Evolutionary conservation across 2,329 filamentous ascomycete genomes (phyloP).

Genomic region (Talaromyces sp.): DNA sequence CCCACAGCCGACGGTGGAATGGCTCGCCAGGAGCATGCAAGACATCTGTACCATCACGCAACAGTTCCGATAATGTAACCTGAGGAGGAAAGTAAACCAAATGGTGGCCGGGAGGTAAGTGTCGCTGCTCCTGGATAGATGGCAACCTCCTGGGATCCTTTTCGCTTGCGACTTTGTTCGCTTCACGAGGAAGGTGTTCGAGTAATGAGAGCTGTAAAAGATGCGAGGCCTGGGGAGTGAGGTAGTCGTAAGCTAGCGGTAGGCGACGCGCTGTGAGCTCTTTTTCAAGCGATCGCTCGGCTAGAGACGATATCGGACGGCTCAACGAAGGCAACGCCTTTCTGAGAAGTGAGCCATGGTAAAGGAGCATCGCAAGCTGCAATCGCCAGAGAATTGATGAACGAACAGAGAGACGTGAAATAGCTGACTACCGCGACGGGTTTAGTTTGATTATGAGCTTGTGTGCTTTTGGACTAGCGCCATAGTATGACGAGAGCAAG

Average conservation of each 20-base stretch:
- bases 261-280: conserved; percentile 46
- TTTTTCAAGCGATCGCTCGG: conserved; percentile 34
- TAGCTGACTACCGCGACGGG: not conserved
- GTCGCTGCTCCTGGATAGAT: conserved; percentile 24
- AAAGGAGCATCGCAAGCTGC: conserved; percentile 8
- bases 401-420: not conserved
- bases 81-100: conserved; percentile 81
- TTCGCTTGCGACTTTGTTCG: conserved; percentile 12
- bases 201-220: conserved; percentile 60
- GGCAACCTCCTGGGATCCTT: conserved; percentile 24
- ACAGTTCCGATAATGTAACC: conserved; percentile 55
- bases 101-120: conserved; percentile 58
- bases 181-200: conserved; percentile 44
- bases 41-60: conserved; percentile 78
- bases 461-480: not conserved
- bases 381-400: not conserved
- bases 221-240: conserved; percentile 58
- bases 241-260: conserved; percentile 49
- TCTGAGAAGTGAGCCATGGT: not conserved
- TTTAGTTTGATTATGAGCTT: not conserved
- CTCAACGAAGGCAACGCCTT: not conserved
- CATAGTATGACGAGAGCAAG: not conserved
- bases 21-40: conserved; percentile 68
- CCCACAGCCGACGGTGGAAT: conserved; percentile 80
- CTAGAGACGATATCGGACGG: conserved; percentile 22